phyloP scores from a whole-genome alignment of 805 yeast genomes.

The Ogataea pini region DNA sequence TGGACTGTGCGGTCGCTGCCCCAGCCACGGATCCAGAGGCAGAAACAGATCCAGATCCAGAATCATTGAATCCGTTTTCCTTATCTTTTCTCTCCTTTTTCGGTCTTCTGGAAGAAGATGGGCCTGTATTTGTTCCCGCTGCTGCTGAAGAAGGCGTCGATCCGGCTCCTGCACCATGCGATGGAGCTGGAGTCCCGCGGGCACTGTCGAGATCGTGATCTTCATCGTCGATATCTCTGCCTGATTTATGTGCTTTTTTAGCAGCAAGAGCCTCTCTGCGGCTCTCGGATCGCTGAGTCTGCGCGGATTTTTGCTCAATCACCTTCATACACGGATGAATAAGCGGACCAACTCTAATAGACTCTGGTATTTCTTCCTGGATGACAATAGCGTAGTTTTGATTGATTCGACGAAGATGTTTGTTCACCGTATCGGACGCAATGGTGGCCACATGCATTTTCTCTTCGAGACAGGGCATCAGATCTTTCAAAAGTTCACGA shows the following conservation, averaged over 20 bases:
- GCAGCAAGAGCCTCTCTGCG: conserved; percentile 94
- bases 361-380: conserved; percentile 79
- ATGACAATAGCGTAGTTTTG: conserved; percentile 75
- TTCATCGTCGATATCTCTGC: conserved; percentile 23
- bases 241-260: conserved; percentile 54
- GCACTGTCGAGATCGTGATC: conserved; percentile 29
- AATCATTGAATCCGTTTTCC: conserved; percentile 5
- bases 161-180: conserved; percentile 12
- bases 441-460: conserved; percentile 96
- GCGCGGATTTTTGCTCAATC: conserved; percentile 60
- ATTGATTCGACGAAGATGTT: conserved; percentile 72
- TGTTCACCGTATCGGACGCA: conserved; percentile 74
- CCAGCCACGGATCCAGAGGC: neutral
- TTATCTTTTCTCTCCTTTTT: conserved; percentile 20
- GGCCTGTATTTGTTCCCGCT: conserved; percentile 2
- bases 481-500: conserved; percentile 54
- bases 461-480: conserved; percentile 92
- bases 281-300: conserved; percentile 76
- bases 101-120: conserved; percentile 11
- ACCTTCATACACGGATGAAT: conserved; percentile 90
- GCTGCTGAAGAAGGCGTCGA: conserved; percentile 9
- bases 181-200: conserved; percentile 22
- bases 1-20: neutral
- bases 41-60: conserved; percentile 4
- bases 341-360: conserved; percentile 71